Base-by-base conservation (phyloP, 192 early-diverging fungal genomes). In the Phycomyces blakesleeanus region DNA sequence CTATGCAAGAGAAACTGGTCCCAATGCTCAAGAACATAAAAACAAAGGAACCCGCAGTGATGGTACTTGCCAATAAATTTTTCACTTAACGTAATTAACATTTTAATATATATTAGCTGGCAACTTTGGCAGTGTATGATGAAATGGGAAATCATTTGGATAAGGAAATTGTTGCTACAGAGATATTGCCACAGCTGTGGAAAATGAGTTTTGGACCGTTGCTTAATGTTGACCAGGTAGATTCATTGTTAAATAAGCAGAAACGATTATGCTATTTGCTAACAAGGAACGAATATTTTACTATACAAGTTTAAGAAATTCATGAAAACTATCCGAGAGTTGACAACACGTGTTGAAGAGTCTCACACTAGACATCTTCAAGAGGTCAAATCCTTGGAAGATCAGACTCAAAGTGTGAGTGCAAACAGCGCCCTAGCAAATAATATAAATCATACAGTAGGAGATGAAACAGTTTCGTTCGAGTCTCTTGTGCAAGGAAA, bases 181-280 rank as follows among this genome's bases (percentile, higher is more conserved):
- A 89, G 54, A 79, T 95, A 16, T 55, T 95, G 51, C 90, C 89
- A 3, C 87, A 88, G 40, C 69, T 93, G 29, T 95, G 93, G 93
- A 72, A 76, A 14, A 73, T 92, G 67, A 69, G 81, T 27, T 79
- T 93, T 41, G 91, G 91, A 5, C 85, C 80, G 0, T 67, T 85
- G 26, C 70, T 95, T n/a, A 85, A 82, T 22, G 57, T 85, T 6
- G 80, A 80, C 0, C 92, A 94, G 81, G 83, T 87, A n/a, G n/a
- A n/a, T n/a, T n/a, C n/a, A n/a, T n/a, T n/a, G n/a, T n/a, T n/a
- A n/a, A n/a, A n/a, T n/a, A n/a, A n/a, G n/a, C n/a, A n/a, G n/a
- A n/a, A n/a, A 72, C 21, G 11, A 15, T 20, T 24, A n/a, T 42
- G 4, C 15, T 51, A 29, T 24, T 11, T 59, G 38, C n/a, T 8